These are phyloP conservation scores for Arachnomyces sp. DNA, from an alignment of 2,329 filamentous ascomycete genomes.

Conservation along the genomic window DNA sequence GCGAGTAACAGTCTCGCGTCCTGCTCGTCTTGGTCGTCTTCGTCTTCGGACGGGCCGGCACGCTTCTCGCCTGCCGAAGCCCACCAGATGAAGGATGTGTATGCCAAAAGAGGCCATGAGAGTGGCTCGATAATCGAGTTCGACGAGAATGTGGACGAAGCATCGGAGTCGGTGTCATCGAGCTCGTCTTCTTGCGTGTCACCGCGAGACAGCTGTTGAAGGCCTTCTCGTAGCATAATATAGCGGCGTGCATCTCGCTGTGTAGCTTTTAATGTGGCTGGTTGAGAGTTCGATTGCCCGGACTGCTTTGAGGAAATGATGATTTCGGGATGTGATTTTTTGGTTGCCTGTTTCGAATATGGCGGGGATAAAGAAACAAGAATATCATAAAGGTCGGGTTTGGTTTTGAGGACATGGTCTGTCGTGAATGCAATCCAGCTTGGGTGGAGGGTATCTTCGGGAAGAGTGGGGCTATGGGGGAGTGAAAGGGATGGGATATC, in stretches of 20 bases:
- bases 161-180: constrained; percentile 30
- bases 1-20: constrained; percentile 34
- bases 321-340: constrained; percentile 67
- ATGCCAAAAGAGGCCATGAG: constrained; percentile 53
- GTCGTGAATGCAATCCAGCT: constrained; percentile 95
- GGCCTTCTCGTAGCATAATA: constrained; percentile 55
- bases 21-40: constrained; percentile 39
- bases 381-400: constrained; percentile 80
- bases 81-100: constrained; percentile 60
- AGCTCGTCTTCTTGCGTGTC: constrained; percentile 20
- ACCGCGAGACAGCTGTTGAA: constrained; percentile 33
- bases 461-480: constrained; percentile 33
- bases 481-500: constrained; percentile 78
- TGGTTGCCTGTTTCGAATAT: constrained; percentile 48
- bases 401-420: constrained; percentile 82
- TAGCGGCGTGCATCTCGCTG: constrained; percentile 84
- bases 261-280: constrained; percentile 60
- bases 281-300: constrained; percentile 27
- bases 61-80: constrained; percentile 55
- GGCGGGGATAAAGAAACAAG: constrained; percentile 70
- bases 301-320: constrained; percentile 42
- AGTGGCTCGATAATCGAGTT: constrained; percentile 46
- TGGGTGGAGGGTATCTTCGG: constrained; percentile 38
- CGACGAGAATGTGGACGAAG: constrained; percentile 34
- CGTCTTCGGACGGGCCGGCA: constrained; percentile 46